These are phyloP conservation scores for Sisymbrium irio DNA, from an alignment of 345 rosid genomes.

Conservation along the genomic window DNA sequence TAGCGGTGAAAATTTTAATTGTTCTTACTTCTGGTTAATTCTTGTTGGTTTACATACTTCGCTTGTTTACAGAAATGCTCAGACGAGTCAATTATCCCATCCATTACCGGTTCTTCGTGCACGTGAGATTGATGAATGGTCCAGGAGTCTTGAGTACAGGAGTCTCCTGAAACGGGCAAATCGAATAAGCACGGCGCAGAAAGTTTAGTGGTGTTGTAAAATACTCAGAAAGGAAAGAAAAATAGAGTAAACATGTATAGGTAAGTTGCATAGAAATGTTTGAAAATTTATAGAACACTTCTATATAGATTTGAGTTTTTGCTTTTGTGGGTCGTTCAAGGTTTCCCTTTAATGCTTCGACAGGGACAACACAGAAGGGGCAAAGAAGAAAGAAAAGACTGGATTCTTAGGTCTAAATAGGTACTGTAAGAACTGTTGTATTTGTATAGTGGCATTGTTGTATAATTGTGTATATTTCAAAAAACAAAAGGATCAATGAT, in stretches of 20 bases:
- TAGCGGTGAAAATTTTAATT: not conserved
- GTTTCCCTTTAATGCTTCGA: not conserved
- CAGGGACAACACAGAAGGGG: not conserved
- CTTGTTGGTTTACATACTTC: constrained; percentile 26
- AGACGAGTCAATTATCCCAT: constrained; percentile 88
- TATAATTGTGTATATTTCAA: constrained; percentile 18
- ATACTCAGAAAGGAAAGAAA: not conserved
- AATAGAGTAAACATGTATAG: constrained; percentile 22
- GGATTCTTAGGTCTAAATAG: constrained; percentile 15
- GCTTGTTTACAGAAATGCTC: constrained; percentile 71
- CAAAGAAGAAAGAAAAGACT: constrained; percentile 9
- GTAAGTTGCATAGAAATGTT: not conserved
- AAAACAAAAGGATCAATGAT: not conserved
- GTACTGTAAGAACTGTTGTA: constrained; percentile 23
- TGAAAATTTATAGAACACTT: not conserved
- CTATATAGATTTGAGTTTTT: not conserved
- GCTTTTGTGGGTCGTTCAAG: constrained; percentile 1
- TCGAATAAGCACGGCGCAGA: constrained; percentile 37
- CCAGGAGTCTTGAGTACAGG: constrained; percentile 68
- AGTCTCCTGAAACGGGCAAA: constrained; percentile 63
- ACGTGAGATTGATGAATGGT: constrained; percentile 94
- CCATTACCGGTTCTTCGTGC: constrained; percentile 99
- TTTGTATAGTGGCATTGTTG: constrained; percentile 19
- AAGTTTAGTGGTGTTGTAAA: constrained; percentile 34
- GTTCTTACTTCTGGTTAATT: not conserved